Percentiles rank a stretch among this genome's conserved stretches.
These are phyloP conservation scores for Microsporum ferrugineum DNA, from an alignment of 2,329 filamentous ascomycete species.

Conservation along the genomic window DNA sequence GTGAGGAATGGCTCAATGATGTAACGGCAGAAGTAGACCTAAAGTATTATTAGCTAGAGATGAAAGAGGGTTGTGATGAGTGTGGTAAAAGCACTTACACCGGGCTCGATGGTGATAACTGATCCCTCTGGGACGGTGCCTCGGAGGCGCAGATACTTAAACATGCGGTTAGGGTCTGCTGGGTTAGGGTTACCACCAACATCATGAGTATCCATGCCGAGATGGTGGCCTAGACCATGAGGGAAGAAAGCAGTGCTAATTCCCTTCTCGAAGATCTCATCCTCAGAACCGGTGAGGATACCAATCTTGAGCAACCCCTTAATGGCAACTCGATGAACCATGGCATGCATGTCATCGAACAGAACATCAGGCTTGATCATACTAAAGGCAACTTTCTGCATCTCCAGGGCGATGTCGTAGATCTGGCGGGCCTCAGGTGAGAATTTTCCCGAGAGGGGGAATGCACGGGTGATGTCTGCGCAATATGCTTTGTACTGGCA, in stretches of 20 bases:
- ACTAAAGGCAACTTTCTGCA: conserved; percentile 66
- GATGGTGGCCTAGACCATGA: conserved; percentile 79
- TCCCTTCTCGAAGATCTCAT: conserved; percentile 63
- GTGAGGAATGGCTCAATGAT: conserved; percentile 72
- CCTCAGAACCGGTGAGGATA: conserved; percentile 52
- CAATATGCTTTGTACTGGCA: conserved; percentile 79
- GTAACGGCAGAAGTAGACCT: conserved; percentile 84
- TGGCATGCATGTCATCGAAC: conserved; percentile 61
- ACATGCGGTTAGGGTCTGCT: conserved; percentile 68
- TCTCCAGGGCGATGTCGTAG: conserved; percentile 64
- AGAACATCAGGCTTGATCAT: conserved; percentile 56
- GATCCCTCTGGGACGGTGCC: conserved; percentile 62
- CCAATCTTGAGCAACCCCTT: conserved; percentile 59
- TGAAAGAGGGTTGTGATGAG: neutral
- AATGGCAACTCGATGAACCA: conserved; percentile 62
- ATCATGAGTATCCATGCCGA: conserved; percentile 90
- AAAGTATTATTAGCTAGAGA: conserved; percentile 1
- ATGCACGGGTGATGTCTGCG: conserved; percentile 78
- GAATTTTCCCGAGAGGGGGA: conserved; percentile 64
- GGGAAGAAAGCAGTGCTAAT: conserved; percentile 88
- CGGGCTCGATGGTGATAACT: conserved; percentile 91
- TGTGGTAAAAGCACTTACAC: conserved; percentile 42
- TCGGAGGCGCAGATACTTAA: conserved; percentile 73
- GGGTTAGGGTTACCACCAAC: conserved; percentile 63
- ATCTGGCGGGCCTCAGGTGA: conserved; percentile 58